Conservation (phyloP, 225 moss, liverwort and hornwort genomes). For the Rhytidiadelphus loreus region DNA sequence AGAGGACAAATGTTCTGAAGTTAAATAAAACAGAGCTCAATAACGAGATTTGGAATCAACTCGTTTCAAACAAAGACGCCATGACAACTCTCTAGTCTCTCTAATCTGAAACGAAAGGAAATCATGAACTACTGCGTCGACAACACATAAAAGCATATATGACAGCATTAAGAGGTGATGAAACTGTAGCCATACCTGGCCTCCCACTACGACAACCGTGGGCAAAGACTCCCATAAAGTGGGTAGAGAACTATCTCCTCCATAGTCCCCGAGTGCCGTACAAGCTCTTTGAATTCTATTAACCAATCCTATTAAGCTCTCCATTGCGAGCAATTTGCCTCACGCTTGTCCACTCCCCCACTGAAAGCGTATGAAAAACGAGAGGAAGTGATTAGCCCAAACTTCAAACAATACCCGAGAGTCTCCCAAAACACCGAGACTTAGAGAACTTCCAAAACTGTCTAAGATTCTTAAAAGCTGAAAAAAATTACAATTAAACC, state of each 20-base stretch:
- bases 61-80: not conserved
- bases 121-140: not conserved
- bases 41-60: not conserved
- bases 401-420: not conserved
- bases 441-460: not conserved
- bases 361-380: not conserved
- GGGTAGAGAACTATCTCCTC: slow-evolving; percentile 57
- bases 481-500: not conserved
- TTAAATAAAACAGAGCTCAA: not conserved
- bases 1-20: not conserved
- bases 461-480: not conserved
- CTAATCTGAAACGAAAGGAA: not conserved
- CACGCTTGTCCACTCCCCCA: not conserved
- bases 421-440: not conserved
- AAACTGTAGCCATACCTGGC: slow-evolving; percentile 34
- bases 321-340: slow-evolving; percentile 19
- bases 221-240: slow-evolving; percentile 83
- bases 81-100: not conserved
- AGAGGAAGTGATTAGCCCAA: not conserved
- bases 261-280: slow-evolving; percentile 63
- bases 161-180: not conserved
- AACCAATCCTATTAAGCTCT: slow-evolving; percentile 60
- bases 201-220: slow-evolving; percentile 81
- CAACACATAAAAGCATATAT: not conserved
- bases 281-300: slow-evolving; percentile 66